phyloP scores from a whole-genome alignment of 192 early-diverging fungal species.

The Mortierella hygrophila region DNA sequence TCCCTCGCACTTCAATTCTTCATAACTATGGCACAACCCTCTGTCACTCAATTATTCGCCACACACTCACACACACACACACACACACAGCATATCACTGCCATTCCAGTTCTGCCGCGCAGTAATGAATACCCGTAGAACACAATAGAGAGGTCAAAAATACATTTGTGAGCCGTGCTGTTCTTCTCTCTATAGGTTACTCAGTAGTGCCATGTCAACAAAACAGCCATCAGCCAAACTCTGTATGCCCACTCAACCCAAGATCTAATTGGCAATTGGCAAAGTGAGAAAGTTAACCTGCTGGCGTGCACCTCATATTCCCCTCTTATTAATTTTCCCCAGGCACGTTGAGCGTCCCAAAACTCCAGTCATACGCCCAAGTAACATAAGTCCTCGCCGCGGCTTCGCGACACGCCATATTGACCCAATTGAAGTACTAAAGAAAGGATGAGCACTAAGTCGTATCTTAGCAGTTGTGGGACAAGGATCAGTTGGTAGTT shows the following conservation, averaged over 20 bases:
- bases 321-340: no score
- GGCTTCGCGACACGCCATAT: no score
- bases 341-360: no score
- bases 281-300: not conserved
- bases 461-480: no score
- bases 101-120: not conserved
- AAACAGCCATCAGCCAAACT: not conserved
- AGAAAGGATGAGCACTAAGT: no score
- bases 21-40: not conserved
- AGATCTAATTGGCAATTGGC: not conserved
- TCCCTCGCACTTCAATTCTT: not conserved
- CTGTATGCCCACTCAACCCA: not conserved
- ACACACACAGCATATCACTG: not conserved
- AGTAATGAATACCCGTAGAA: constrained; percentile 7
- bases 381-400: no score
- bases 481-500: no score
- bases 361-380: no score
- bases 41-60: not conserved
- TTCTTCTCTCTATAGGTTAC: no score
- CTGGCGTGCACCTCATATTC: no score
- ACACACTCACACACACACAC: not conserved
- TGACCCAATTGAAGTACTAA: no score
- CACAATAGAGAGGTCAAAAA: constrained; percentile 2
- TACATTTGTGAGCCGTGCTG: not conserved
- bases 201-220: not conserved